Percentiles rank a stretch among this genome's conserved stretches.
These are phyloP conservation scores for Brassica rapa DNA, from an alignment of 345 rosid species.

Conservation along the genomic window DNA sequence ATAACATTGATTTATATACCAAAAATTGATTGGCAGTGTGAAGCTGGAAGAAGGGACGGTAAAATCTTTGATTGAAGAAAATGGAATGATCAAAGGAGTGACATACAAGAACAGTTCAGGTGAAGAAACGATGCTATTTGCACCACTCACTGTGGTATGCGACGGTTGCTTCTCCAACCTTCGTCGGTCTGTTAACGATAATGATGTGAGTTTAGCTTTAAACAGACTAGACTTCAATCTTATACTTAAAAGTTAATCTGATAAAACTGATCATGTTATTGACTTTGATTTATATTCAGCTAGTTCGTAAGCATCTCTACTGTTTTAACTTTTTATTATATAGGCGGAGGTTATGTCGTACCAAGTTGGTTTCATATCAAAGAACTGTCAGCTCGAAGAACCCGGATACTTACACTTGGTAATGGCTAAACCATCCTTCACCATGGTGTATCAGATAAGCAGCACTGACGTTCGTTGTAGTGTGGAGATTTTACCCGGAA, in stretches of 20 bases:
- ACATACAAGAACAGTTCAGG: constrained; percentile 45
- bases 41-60: constrained; percentile 54
- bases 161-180: constrained; percentile 60
- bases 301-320: not conserved
- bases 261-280: not conserved
- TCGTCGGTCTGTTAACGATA: constrained; percentile 48
- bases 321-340: not conserved
- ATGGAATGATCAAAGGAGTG: constrained; percentile 51
- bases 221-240: not conserved
- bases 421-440: constrained; percentile 48
- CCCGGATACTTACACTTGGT: constrained; percentile 45
- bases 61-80: constrained; percentile 52
- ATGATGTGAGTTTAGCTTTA: constrained; percentile 35
- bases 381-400: constrained; percentile 50
- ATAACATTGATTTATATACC: not conserved
- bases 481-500: constrained; percentile 48
- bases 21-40: constrained; percentile 34
- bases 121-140: constrained; percentile 42
- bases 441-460: constrained; percentile 52
- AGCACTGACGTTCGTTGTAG: constrained; percentile 52
- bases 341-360: constrained; percentile 54
- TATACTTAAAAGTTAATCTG: not conserved
- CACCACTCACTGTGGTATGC: constrained; percentile 61
- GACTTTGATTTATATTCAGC: not conserved
- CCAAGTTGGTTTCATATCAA: constrained; percentile 47